Evolutionary conservation across 148 eudicot species (phyloP).

Genomic region (Cornus suecica): DNA sequence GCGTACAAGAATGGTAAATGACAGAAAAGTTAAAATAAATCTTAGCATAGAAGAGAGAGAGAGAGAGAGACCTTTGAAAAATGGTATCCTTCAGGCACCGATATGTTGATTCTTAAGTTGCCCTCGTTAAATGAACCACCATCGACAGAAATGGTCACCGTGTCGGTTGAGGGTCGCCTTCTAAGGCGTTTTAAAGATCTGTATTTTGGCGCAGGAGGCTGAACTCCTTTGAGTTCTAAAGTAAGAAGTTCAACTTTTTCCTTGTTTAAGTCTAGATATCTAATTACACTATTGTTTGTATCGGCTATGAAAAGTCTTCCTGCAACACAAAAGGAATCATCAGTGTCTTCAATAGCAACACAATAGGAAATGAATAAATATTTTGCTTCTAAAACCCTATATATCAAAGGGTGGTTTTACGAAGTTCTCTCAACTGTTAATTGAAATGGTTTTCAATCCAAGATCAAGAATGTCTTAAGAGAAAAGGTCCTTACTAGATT

Average conservation of each 20-base stretch:
- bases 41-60: constrained; percentile 1
- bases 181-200: constrained; percentile 77
- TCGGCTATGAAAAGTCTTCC: constrained; percentile 82
- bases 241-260: constrained; percentile 54
- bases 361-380: background rate
- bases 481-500: background rate
- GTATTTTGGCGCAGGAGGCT: constrained; percentile 63
- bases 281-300: constrained; percentile 83
- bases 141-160: constrained; percentile 48
- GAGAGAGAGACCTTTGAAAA: constrained; percentile 79
- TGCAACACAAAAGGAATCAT: constrained; percentile 26
- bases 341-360: too few relatives aligned
- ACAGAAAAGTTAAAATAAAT: background rate
- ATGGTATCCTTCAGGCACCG: constrained; percentile 89
- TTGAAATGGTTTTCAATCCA: background rate
- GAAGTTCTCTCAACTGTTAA: background rate
- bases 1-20: background rate
- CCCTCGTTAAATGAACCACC: constrained; percentile 76
- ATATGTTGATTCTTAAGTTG: constrained; percentile 52
- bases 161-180: constrained; percentile 60
- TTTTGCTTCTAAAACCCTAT: background rate
- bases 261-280: constrained; percentile 65
- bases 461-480: background rate
- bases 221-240: constrained; percentile 82
- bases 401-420: background rate